Evolutionary conservation across 371 early-diverging fungal genomes (phyloP).

Genomic region (Modicella reniformis): DNA sequence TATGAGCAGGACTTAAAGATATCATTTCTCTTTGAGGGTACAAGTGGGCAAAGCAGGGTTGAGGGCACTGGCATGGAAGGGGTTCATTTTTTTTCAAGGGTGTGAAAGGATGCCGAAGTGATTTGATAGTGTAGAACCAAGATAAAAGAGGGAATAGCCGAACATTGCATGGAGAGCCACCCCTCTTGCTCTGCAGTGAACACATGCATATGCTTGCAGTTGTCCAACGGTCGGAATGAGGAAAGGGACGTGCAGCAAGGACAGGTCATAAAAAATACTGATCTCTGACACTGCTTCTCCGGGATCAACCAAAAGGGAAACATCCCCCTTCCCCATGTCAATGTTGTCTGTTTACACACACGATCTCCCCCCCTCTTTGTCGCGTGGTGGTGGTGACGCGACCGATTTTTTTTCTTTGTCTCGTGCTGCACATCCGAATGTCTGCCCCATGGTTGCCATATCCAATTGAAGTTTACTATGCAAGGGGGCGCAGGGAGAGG

Average conservation of each 20-base stretch:
- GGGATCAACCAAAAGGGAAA: background rate
- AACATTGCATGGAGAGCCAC: too few species aligned
- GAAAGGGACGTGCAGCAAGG: background rate
- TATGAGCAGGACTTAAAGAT: constrained; percentile 2
- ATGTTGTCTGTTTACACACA: too few species aligned
- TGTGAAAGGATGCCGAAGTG: too few species aligned
- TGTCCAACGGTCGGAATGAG: background rate
- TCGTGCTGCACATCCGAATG: too few species aligned
- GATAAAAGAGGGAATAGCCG: background rate
- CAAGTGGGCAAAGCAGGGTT: constrained; percentile 1
- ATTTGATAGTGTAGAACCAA: background rate
- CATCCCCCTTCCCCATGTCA: background rate
- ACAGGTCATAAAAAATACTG: background rate
- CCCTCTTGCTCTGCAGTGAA: background rate
- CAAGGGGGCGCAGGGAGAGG: background rate
- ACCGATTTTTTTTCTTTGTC: too few species aligned
- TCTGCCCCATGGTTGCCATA: too few species aligned
- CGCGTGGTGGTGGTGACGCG: too few species aligned
- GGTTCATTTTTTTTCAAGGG: too few species aligned
- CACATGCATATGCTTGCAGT: background rate
- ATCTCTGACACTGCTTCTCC: too few species aligned
- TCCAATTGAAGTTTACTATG: background rate
- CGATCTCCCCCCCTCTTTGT: background rate
- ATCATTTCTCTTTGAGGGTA: too few species aligned
- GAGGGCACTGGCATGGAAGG: too few species aligned